Conservation (phyloP, 2,329 filamentous ascomycete species). For the Clarireedia paspali region DNA sequence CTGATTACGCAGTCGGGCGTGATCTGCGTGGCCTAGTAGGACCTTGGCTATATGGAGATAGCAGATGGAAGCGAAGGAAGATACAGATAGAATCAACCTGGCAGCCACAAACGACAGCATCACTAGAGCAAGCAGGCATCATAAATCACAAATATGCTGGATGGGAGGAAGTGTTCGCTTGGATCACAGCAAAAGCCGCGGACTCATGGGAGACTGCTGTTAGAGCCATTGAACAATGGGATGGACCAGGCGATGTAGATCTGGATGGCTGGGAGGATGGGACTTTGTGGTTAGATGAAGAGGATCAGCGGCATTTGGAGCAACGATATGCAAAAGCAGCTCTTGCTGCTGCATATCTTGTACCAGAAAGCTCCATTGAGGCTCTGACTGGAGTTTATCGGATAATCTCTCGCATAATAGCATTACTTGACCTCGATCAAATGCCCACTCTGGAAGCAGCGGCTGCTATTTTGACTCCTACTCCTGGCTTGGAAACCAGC, state of each 20-base stretch:
- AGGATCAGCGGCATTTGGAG: conserved; percentile 51
- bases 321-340: conserved; percentile 59
- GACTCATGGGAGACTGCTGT: conserved; percentile 56
- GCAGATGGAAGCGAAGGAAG: conserved; percentile 45
- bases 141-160: conserved; percentile 41
- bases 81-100: conserved; percentile 20
- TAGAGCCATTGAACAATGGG: conserved; percentile 61
- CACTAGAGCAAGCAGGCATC: conserved; percentile 20
- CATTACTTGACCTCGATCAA: conserved; percentile 52
- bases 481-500: conserved; percentile 27
- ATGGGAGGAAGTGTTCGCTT: conserved; percentile 63
- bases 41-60: conserved; percentile 65
- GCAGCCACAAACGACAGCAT: conserved; percentile 11
- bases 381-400: conserved; percentile 53
- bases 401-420: conserved; percentile 51
- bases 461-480: conserved; percentile 39
- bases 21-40: conserved; percentile 62
- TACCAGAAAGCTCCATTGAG: conserved; percentile 50
- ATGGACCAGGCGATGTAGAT: conserved; percentile 64
- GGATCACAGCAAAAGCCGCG: conserved; percentile 54
- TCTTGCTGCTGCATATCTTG: conserved; percentile 59
- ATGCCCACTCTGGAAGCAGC: conserved; percentile 44
- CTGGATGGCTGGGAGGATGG: conserved; percentile 49
- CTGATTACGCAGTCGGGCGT: conserved; percentile 41
- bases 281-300: conserved; percentile 50